Conservation (phyloP, 2,329 filamentous ascomycete genomes). For the Ophiobolus disseminans region DNA sequence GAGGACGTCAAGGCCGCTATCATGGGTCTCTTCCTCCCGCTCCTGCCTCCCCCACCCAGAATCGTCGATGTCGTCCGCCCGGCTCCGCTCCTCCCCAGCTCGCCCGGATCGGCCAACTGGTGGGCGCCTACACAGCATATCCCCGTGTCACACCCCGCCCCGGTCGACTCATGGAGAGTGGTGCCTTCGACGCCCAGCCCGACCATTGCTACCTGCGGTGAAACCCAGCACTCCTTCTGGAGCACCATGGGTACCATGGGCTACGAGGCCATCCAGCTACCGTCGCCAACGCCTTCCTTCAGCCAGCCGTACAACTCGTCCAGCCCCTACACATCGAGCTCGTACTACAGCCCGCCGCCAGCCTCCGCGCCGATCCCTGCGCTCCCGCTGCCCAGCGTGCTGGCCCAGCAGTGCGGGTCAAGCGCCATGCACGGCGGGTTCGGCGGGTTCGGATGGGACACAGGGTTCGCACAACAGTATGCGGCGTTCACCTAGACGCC, state of each 20-base stretch:
- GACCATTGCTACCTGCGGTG: slow-evolving; percentile 70
- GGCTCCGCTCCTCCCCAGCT: slow-evolving; percentile 83
- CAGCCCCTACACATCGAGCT: slow-evolving; percentile 65
- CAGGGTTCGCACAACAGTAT: slow-evolving; percentile 76
- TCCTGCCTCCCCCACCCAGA: slow-evolving; percentile 85
- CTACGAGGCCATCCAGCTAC: slow-evolving; percentile 73
- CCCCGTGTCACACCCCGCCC: slow-evolving; percentile 69
- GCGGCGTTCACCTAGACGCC: slow-evolving; percentile 78
- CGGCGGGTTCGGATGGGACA: slow-evolving; percentile 83
- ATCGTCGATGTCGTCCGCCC: slow-evolving; percentile 89
- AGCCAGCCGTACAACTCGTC: slow-evolving; percentile 66
- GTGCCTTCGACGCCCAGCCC: slow-evolving; percentile 87
- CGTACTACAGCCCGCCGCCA: slow-evolving; percentile 81
- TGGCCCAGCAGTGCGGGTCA: slow-evolving; percentile 82
- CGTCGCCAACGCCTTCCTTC: slow-evolving; percentile 81
- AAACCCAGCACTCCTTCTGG: slow-evolving; percentile 79
- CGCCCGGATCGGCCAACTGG: slow-evolving; percentile 74
- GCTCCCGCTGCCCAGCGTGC: slow-evolving; percentile 84
- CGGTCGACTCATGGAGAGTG: slow-evolving; percentile 88
- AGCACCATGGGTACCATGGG: slow-evolving; percentile 66
- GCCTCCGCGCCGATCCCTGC: slow-evolving; percentile 76
- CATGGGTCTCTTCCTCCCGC: slow-evolving; percentile 81
- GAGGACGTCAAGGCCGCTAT: slow-evolving; percentile 92
- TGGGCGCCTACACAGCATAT: slow-evolving; percentile 73
- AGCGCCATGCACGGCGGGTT: slow-evolving; percentile 68